Conservation (phyloP, 768 basidiomycete genomes). For the Podaxis rugospora region DNA sequence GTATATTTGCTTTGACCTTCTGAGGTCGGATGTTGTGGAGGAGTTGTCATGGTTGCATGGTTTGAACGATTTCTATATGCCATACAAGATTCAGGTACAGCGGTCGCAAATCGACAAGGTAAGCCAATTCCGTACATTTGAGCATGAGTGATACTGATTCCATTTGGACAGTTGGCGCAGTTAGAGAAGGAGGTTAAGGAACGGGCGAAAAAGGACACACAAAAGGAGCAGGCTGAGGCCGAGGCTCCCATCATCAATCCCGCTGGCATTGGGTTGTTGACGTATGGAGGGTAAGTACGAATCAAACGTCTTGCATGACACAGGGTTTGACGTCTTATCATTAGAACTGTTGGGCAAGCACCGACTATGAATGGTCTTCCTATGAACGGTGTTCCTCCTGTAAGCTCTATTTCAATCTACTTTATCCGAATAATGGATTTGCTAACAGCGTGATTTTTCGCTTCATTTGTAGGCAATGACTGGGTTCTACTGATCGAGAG, state of each 20-base stretch:
- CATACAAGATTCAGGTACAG: slow-evolving; percentile 87
- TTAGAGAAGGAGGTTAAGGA: slow-evolving; percentile 91
- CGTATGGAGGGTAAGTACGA: slow-evolving; percentile 46
- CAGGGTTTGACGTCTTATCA: slow-evolving; percentile 7
- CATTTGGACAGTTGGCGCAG: slow-evolving; percentile 50
- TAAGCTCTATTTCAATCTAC: slow-evolving; percentile 30
- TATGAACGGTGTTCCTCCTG: slow-evolving; percentile 69
- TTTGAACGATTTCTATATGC: slow-evolving; percentile 97
- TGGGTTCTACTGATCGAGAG: slow-evolving; percentile 40
- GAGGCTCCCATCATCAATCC: slow-evolving; percentile 88
- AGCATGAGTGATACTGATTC: slow-evolving; percentile 9
- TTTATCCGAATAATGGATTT: neutral
- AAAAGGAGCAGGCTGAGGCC: slow-evolving; percentile 87
- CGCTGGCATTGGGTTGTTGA: slow-evolving; percentile 66
- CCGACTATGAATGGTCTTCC: slow-evolving; percentile 33
- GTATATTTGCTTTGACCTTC: slow-evolving; percentile 92
- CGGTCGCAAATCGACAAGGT: slow-evolving; percentile 77
- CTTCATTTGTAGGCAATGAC: slow-evolving; percentile 49
- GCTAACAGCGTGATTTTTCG: neutral
- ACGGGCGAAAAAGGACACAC: slow-evolving; percentile 76
- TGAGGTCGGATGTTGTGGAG: slow-evolving; percentile 88
- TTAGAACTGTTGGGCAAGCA: slow-evolving; percentile 59
- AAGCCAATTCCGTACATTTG: slow-evolving; percentile 8
- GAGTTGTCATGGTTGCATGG: slow-evolving; percentile 97
- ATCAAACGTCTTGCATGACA: slow-evolving; percentile 26